Evolutionary conservation across 129 eudicot genomes (phyloP), one percentile per base, ranked within the genome.

Genomic region (Flaveria sonorensis): DNA sequence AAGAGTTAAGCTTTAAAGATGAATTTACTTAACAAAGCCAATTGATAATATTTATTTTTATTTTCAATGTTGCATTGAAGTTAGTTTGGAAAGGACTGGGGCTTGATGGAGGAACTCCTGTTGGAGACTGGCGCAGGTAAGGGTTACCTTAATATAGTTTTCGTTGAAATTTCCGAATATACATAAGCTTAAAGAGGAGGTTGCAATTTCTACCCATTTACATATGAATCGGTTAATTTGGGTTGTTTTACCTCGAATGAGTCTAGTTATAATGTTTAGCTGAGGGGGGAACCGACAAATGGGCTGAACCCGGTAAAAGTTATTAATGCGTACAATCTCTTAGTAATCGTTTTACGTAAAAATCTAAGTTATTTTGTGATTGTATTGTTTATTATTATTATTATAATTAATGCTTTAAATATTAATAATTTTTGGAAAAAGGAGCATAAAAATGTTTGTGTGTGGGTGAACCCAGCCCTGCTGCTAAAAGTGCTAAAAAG

Each of bases 61-160:
- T 36, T 65, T 59, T 26, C 47, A 53, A 23, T 71, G 65, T 83
- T 73, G 50, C 50, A 5, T 61, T 90, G 86, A 70, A 94, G 98
- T 85, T 94, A 74, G 86, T 94, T 72, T 94, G 98, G 98, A 89
- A 87, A 79, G 98, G 98, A 74, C 85, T 94, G 61, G 98, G 97
- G 55, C 97, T 91, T 76, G 98, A 91, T 68, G 96, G 89, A 79
- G 92, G 92, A 66, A 71, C 59, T 81, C 60, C 93, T 21, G 84
- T 89, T 65, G 98, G 97, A 81, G 81, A 84, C 56, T 94, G 98
- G 98, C 79, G 63, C 88, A 89, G 96, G 98, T 94, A 86, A 46
- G 3, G 7, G 51, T 80, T 81, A 68, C 46, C 19, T n/a, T 59
- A 26, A 2, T 48, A 20, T 46, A 47, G 21, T 43, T 63, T 65